phyloP scores from a whole-genome alignment of 208 protist species.

The Leishmania amazonensis region DNA sequence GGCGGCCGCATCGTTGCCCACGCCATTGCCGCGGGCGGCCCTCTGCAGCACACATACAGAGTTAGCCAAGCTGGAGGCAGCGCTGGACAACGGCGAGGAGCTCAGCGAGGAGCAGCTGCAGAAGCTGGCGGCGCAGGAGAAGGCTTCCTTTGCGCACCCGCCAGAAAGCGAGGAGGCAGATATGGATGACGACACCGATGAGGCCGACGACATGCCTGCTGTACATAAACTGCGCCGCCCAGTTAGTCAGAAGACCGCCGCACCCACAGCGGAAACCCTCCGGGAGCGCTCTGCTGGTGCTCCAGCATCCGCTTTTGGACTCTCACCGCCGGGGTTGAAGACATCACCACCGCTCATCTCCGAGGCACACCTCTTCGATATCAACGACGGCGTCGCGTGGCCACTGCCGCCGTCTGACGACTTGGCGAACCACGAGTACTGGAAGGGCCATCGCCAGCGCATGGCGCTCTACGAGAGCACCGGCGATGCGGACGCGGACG shows the following conservation, averaged over 20 bases:
- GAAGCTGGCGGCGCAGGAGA: conserved; percentile 19
- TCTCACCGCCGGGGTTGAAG: conserved; percentile 1
- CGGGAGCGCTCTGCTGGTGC: background rate
- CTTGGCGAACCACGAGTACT: conserved; percentile 65
- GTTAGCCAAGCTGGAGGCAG: conserved; percentile 19
- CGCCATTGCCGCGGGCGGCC: background rate
- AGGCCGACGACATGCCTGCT: background rate
- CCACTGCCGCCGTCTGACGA: conserved; percentile 69
- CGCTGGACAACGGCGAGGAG: conserved; percentile 25
- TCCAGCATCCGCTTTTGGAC: background rate
- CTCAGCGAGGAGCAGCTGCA: conserved; percentile 35
- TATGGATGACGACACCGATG: conserved; percentile 12
- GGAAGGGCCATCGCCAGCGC: conserved; percentile 54
- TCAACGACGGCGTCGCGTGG: conserved; percentile 83
- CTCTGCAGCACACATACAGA: background rate
- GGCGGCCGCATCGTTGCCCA: background rate
- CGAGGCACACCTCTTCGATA: conserved; percentile 81
- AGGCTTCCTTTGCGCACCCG: background rate
- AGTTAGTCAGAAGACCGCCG: background rate
- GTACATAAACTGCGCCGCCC: background rate
- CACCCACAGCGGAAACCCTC: background rate
- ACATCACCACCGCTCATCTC: conserved; percentile 41
- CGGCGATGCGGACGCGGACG: conserved; percentile 19
- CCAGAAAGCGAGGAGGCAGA: conserved; percentile 8
- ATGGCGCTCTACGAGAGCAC: conserved; percentile 78